phyloP scores from a whole-genome alignment of 179 eudicot species.

The Actinidia arguta region DNA sequence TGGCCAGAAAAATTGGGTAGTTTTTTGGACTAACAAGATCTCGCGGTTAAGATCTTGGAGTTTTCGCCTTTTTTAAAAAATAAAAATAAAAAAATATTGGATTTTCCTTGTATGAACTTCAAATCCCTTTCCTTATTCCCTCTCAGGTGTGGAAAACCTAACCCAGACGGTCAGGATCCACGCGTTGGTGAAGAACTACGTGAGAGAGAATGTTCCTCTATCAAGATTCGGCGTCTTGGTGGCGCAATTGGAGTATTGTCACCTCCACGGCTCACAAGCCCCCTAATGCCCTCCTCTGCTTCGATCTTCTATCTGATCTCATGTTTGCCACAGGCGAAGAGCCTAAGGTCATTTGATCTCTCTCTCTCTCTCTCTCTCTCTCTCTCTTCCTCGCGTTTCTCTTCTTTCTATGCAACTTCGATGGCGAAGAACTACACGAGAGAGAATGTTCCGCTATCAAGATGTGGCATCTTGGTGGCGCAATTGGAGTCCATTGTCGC shows the following conservation, averaged over 20 bases:
- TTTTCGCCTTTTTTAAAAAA: too few species aligned
- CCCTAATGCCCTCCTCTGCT: conserved; percentile 90
- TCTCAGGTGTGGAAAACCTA: too few species aligned
- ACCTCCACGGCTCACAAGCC: conserved; percentile 82
- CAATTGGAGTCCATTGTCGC: conserved; percentile 92
- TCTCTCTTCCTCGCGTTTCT: not conserved
- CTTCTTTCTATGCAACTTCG: not conserved
- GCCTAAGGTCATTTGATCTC: conserved; percentile 90
- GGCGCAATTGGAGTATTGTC: conserved; percentile 92
- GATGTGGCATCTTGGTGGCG: conserved; percentile 91
- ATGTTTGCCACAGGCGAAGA: conserved; percentile 78
- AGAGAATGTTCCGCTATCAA: conserved; percentile 71
- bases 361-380: too few species aligned
- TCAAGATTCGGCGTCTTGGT: conserved; percentile 90
- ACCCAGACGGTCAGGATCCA: too few species aligned
- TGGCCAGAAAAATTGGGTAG: too few species aligned
- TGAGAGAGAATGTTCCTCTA: conserved; percentile 64
- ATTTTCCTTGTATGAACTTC: too few species aligned
- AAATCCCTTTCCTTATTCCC: too few species aligned
- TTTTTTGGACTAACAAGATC: too few species aligned
- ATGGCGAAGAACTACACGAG: conserved; percentile 72
- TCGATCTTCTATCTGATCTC: conserved; percentile 98
- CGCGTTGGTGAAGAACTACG: conserved; percentile 43
- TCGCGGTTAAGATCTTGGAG: too few species aligned
- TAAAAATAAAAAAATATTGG: too few species aligned